Conservation (phyloP, 306 rosid genomes). For the Cucurbita pepo region DNA sequence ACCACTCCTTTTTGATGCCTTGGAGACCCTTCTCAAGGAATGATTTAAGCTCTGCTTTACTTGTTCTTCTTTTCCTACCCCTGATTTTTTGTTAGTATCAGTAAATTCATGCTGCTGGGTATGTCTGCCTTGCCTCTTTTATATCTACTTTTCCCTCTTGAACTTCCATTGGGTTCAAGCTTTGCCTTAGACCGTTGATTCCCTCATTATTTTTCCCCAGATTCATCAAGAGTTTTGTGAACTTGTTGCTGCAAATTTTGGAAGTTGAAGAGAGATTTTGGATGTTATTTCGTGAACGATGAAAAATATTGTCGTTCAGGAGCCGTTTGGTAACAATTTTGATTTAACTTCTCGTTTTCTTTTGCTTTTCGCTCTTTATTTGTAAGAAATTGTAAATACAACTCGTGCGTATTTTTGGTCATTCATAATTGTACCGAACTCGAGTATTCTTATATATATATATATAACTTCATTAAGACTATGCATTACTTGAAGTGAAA, state of each 20-base stretch:
- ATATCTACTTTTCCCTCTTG: background rate
- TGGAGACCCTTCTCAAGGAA: constrained; percentile 57
- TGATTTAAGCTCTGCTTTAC: constrained; percentile 15
- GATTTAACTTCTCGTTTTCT: background rate
- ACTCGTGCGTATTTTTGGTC: background rate
- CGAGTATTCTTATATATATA: too few species aligned
- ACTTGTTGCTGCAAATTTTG: background rate
- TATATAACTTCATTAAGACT: background rate
- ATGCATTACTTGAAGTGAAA: background rate
- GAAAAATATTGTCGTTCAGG: background rate
- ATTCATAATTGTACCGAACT: too few species aligned
- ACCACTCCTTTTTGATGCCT: constrained; percentile 63
- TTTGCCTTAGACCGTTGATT: background rate
- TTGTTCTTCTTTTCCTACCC: background rate
- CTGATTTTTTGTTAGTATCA: background rate
- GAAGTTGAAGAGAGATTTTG: background rate
- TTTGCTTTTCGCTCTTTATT: background rate
- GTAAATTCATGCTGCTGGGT: constrained; percentile 4
- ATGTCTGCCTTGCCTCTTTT: background rate
- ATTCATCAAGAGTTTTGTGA: background rate
- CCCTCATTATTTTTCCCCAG: background rate
- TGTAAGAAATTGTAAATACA: background rate
- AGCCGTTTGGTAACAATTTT: background rate
- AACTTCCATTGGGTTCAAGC: background rate
- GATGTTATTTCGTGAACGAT: background rate